Evolutionary conservation across 345 rosid species (phyloP), one percentile per base, ranked within the genome.

Genomic region (Turritis glabra): DNA sequence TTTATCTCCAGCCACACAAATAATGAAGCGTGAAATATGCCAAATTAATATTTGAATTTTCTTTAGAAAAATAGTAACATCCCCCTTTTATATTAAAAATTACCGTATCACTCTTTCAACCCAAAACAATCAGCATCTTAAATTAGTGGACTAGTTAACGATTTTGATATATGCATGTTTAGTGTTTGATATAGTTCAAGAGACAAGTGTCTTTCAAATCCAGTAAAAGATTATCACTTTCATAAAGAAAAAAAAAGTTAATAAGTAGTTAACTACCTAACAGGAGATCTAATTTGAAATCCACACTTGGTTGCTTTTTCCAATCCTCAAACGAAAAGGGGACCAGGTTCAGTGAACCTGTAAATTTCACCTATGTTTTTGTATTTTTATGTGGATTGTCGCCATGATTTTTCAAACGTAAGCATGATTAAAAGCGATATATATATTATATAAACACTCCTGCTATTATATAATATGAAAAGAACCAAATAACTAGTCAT

Each of bases 321-420:
- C n/a, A 32, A 55, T 43, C n/a, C 40, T 33, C 27, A 13, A 46
- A 55, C 41, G 58, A 55, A 55, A 74, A 51, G n/a, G 14, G 17
- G 74, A 75, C 79, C 63, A 58, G 69, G 41, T 75, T 75, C 79
- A 68, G 13, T 69, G 74, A 59, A 68, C 48, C 55, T 52, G 43
- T 56, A 37, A 8, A 12, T 60, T 50, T 22, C 17, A 67, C 7
- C 26, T 57, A n/a, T 27, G 7, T 38, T 46, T 56, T 8, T 44
- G 15, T 57, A n/a, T 56, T 41, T 7, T 5, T 25, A 5, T 74
- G 40, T 51, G 67, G 27, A 4, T 26, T 30, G 35, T 71, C 38
- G 21, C 75, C 37, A 73, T 55, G 67, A 43, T 18, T 58, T 64
- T 48, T 19, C 38, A 71, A 17, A 47, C 79, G 73, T 59, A 75